Conservation (phyloP, 169 alveolate genomes). For the Theileria annulata region DNA sequence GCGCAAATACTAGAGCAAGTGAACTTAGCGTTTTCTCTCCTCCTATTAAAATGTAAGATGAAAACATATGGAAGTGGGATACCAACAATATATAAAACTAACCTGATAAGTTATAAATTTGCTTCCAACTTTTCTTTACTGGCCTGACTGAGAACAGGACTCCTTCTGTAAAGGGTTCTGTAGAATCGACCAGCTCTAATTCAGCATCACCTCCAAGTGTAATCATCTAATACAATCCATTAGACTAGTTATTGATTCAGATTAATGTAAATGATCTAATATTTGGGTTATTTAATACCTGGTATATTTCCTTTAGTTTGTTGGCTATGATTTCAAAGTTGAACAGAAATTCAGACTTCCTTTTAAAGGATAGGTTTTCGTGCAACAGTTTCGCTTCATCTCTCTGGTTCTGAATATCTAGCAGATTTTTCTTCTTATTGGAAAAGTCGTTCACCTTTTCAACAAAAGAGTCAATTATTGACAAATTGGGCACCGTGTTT, state of each 20-base stretch:
- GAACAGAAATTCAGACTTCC: slow-evolving; percentile 77
- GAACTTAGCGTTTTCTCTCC: slow-evolving; percentile 98
- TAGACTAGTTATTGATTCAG: neutral
- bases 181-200: slow-evolving; percentile 92
- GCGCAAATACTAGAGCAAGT: slow-evolving; percentile 96
- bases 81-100: neutral
- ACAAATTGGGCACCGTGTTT: slow-evolving; percentile 60
- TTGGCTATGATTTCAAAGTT: slow-evolving; percentile 83
- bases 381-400: slow-evolving; percentile 61
- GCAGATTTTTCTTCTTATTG: slow-evolving; percentile 66
- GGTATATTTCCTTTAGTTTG: slow-evolving; percentile 87
- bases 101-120: slow-evolving; percentile 92
- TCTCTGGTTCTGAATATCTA: slow-evolving; percentile 47
- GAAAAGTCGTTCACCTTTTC: slow-evolving; percentile 67
- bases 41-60: slow-evolving; percentile 60
- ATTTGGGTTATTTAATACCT: slow-evolving; percentile 31
- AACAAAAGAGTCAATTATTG: slow-evolving; percentile 63
- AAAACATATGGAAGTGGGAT: neutral
- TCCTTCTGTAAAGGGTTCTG: slow-evolving; percentile 98
- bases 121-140: slow-evolving; percentile 96
- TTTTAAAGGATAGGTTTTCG: slow-evolving; percentile 67
- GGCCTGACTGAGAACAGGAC: slow-evolving; percentile 97
- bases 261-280: neutral
- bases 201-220: slow-evolving; percentile 98
- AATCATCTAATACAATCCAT: slow-evolving; percentile 69